Evolutionary conservation across 768 basidiomycete species (phyloP).

Genomic region (Boletus rubescentipes): DNA sequence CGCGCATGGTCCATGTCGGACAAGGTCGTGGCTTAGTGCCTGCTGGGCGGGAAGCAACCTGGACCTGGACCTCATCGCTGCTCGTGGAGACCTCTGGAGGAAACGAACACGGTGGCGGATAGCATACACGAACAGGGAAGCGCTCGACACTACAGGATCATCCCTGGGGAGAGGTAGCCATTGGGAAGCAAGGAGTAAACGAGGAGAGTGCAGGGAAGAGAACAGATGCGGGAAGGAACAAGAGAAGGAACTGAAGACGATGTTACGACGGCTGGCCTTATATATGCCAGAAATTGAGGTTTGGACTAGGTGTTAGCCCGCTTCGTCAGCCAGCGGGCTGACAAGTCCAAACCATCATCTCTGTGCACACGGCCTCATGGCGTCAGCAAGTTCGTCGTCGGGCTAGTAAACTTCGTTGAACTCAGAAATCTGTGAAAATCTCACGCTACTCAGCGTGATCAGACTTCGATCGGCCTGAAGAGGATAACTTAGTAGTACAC

Average conservation of each 20-base stretch:
- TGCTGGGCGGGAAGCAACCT: not conserved
- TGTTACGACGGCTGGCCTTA: not conserved
- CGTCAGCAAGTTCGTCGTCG: not conserved
- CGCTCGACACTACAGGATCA: not conserved
- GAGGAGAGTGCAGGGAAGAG: not conserved
- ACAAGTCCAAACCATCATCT: not conserved
- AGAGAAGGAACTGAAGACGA: conserved; percentile 1
- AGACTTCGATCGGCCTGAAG: not conserved
- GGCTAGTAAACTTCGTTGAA: not conserved
- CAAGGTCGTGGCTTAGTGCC: not conserved
- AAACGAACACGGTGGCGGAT: not conserved
- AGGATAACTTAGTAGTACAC: not conserved
- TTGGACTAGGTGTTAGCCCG: not conserved
- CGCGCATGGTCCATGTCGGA: not conserved
- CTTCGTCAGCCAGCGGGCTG: not conserved
- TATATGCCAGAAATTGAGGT: not conserved
- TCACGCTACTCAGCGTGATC: not conserved
- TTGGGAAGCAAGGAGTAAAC: not conserved
- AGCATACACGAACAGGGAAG: not conserved
- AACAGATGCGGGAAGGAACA: not conserved
- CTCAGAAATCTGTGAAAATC: not conserved
- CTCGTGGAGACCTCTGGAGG: not conserved
- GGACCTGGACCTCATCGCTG: not conserved
- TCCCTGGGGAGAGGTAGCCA: not conserved
- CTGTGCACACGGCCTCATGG: too few species aligned